A percentile compares a stretch with the other conserved stretches of the same genome.
Evolutionary conservation across 2,329 filamentous ascomycete genomes (phyloP).

Genomic region (Colletotrichum sp.): DNA sequence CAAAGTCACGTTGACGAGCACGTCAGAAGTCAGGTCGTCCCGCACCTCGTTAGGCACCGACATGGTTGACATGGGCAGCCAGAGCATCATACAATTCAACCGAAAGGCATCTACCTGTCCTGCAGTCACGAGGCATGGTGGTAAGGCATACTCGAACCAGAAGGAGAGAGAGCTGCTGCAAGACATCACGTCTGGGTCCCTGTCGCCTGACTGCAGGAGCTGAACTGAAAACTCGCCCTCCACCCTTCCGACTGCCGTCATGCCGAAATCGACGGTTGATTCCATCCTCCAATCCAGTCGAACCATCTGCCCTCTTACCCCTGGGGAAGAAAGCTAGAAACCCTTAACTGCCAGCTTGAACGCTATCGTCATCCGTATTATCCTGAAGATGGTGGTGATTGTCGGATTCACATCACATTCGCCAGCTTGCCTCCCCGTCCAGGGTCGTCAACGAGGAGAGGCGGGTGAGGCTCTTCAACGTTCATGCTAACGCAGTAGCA

Average conservation of each 20-base stretch:
- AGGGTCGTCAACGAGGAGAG: background rate
- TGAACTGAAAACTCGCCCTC: background rate
- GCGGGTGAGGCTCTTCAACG: conserved; percentile 13
- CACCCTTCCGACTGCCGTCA: background rate
- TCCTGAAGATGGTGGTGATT: background rate
- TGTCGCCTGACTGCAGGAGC: background rate
- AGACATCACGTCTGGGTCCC: background rate
- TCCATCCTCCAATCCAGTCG: background rate
- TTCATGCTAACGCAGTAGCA: background rate
- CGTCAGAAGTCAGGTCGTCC: background rate
- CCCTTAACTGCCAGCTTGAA: background rate
- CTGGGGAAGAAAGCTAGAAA: background rate
- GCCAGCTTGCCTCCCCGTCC: background rate
- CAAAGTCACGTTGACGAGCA: background rate
- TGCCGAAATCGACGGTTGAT: background rate
- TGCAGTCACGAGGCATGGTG: background rate
- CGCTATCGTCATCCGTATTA: background rate
- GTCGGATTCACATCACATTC: background rate
- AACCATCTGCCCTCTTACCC: background rate
- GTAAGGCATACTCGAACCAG: background rate
- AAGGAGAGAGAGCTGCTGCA: background rate
- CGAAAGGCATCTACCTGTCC: background rate
- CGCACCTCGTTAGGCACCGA: background rate
- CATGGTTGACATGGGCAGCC: background rate
- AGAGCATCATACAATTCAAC: background rate